Evolutionary conservation across 2,329 filamentous ascomycete genomes (phyloP).

Genomic region (Drechmeria coniospora): DNA sequence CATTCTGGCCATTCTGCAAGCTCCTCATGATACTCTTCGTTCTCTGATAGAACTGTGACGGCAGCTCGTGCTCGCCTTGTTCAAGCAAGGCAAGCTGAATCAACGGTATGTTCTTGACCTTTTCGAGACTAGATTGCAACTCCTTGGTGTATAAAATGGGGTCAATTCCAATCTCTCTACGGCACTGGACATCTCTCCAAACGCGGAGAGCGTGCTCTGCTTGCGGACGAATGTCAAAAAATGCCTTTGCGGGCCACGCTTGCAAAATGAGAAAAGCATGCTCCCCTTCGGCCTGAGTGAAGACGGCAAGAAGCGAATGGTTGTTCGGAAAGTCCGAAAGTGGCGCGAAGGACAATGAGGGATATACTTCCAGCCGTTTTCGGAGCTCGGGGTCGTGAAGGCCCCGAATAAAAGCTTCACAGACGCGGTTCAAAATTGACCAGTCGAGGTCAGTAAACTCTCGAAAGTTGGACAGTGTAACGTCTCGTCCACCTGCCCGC

Average conservation of each 20-base stretch:
- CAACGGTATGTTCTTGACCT: slow-evolving; percentile 34
- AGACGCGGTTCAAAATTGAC: slow-evolving; percentile 34
- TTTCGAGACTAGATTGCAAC: slow-evolving; percentile 30
- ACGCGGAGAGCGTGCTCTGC: slow-evolving; percentile 20
- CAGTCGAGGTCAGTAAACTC: slow-evolving; percentile 29
- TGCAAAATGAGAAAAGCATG: slow-evolving; percentile 27
- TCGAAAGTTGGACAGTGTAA: slow-evolving; percentile 28
- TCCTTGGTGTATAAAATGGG: slow-evolving; percentile 36
- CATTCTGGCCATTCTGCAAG: slow-evolving; percentile 21
- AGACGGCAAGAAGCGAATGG: slow-evolving; percentile 38
- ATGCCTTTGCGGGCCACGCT: slow-evolving; percentile 8
- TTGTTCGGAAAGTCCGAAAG: slow-evolving; percentile 12
- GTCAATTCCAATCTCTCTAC: slow-evolving; percentile 25
- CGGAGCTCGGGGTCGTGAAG: slow-evolving; percentile 31
- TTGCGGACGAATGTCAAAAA: slow-evolving; percentile 9
- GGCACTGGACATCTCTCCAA: slow-evolving; percentile 31
- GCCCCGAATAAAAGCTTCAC: slow-evolving; percentile 37
- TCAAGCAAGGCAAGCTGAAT: slow-evolving; percentile 37
- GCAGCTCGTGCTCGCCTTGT: slow-evolving; percentile 37
- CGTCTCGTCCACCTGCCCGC: slow-evolving; percentile 32
- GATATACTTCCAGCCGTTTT: slow-evolving; percentile 26
- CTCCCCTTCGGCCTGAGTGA: slow-evolving; percentile 41
- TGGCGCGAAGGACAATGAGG: slow-evolving; percentile 27
- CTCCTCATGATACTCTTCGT: slow-evolving; percentile 15
- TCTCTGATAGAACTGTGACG: slow-evolving; percentile 32